Conservation (phyloP, 495 filamentous ascomycete genomes). For the Tuber brumale region DNA sequence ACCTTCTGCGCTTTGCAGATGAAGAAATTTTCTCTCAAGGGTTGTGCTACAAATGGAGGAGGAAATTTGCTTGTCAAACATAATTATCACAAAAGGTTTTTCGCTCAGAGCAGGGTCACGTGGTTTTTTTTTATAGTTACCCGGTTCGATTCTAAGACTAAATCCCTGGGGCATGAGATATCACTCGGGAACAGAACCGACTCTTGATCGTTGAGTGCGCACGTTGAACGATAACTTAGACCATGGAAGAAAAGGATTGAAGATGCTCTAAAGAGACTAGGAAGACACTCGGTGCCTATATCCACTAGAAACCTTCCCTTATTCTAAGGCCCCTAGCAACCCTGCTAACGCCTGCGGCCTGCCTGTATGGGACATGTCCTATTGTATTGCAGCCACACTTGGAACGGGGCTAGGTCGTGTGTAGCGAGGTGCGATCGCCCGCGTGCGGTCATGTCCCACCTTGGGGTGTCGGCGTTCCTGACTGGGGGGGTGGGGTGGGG, state of each 20-base stretch:
- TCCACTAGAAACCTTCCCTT: not conserved
- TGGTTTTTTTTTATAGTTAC: not conserved
- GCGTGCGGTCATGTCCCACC: not conserved
- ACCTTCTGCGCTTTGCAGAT: not conserved
- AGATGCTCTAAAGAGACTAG: not conserved
- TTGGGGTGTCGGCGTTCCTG: not conserved
- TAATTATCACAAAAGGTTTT: not conserved
- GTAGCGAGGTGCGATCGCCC: slow-evolving; percentile 6
- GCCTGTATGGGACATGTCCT: not conserved
- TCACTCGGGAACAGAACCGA: not conserved
- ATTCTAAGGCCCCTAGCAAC: not conserved
- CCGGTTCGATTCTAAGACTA: not conserved
- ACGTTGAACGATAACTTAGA: not conserved
- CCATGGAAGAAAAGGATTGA: not conserved
- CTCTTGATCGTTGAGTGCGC: not conserved
- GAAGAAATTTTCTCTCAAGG: slow-evolving; percentile 2
- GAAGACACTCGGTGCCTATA: not conserved
- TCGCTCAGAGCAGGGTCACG: not conserved
- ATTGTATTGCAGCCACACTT: slow-evolving; percentile 2
- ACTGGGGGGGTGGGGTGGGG: too few relatives aligned
- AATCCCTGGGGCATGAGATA: not conserved
- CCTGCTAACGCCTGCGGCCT: not conserved
- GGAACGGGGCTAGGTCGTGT: not conserved
- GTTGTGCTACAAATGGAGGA: not conserved
- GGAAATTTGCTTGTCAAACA: not conserved